These are phyloP conservation scores for Pleurotus djamor DNA, from an alignment of 768 basidiomycete genomes.

Conservation along the genomic window DNA sequence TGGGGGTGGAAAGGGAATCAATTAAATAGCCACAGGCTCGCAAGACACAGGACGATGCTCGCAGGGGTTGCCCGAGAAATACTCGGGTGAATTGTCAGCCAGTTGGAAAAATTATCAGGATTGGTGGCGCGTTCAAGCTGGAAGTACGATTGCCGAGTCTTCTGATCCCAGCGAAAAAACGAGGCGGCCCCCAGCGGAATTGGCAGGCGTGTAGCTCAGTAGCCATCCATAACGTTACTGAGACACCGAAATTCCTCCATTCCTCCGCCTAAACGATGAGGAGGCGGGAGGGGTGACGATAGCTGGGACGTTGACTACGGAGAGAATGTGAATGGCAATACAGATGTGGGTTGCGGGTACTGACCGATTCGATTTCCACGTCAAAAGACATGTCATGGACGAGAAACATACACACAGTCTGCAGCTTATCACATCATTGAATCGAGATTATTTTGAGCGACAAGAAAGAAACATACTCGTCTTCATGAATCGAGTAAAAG, in stretches of 20 bases:
- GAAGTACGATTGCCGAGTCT: constrained; percentile 5
- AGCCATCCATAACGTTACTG: neutral
- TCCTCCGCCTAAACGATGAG: constrained; percentile 1
- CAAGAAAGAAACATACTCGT: too few species aligned
- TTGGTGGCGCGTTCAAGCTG: constrained; percentile 3
- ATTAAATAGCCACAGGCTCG: neutral
- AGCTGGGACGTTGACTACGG: neutral
- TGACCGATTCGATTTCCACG: too few species aligned
- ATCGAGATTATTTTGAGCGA: too few species aligned
- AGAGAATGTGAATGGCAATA: neutral
- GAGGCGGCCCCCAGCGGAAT: neutral
- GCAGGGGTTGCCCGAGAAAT: neutral
- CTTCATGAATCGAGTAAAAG: neutral
- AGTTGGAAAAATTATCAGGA: constrained; percentile 8
- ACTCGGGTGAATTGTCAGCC: constrained; percentile 3
- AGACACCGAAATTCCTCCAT: constrained; percentile 6
- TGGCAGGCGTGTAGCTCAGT: neutral
- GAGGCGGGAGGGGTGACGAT: neutral
- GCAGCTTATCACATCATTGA: too few species aligned
- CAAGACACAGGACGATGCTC: neutral
- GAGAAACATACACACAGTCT: too few species aligned
- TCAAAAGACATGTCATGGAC: too few species aligned
- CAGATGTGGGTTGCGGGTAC: too few species aligned
- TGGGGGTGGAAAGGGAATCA: neutral
- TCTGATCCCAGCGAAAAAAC: neutral